These are phyloP conservation scores for Picochlorum sp. DNA, from an alignment of 139 green algal genomes.

Conservation along the genomic window DNA sequence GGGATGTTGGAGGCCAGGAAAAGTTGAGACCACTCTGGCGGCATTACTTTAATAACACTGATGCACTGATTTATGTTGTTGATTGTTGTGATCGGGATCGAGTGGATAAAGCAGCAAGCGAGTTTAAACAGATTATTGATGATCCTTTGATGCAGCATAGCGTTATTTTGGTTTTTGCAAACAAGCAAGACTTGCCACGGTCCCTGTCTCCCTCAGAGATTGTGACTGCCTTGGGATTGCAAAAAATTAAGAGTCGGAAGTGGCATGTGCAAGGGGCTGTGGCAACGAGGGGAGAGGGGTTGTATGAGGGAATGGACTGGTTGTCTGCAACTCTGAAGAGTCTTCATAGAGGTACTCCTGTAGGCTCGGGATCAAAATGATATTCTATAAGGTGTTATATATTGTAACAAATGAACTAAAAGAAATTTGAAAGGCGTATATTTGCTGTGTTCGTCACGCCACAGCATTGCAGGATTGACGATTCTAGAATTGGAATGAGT, in stretches of 20 bases:
- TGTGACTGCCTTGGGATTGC: constrained; percentile 74
- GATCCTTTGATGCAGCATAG: constrained; percentile 88
- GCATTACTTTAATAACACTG: constrained; percentile 89
- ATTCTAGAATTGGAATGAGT: constrained; percentile 54
- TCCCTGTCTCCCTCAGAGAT: constrained; percentile 71
- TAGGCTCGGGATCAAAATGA: neutral
- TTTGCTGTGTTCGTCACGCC: constrained; percentile 5
- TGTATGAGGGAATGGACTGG: constrained; percentile 96
- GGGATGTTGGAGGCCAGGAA: constrained; percentile 94
- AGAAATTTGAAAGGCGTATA: constrained; percentile 43
- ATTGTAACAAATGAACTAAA: constrained; percentile 23
- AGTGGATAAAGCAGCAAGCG: constrained; percentile 57
- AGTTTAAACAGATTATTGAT: constrained; percentile 87
- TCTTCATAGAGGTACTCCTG: constrained; percentile 15
- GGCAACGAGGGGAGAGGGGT: constrained; percentile 73
- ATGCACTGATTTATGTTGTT: constrained; percentile 98
- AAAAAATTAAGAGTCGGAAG: constrained; percentile 61
- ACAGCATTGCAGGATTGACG: constrained; percentile 31
- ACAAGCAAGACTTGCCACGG: constrained; percentile 86
- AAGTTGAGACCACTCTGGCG: constrained; percentile 92
- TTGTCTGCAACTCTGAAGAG: constrained; percentile 30
- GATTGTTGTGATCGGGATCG: constrained; percentile 92
- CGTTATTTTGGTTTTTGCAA: constrained; percentile 97
- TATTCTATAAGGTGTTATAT: neutral
- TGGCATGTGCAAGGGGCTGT: constrained; percentile 88